Evolutionary conservation across 116 monocot species (phyloP).

Genomic region (Posidonia oceanica): DNA sequence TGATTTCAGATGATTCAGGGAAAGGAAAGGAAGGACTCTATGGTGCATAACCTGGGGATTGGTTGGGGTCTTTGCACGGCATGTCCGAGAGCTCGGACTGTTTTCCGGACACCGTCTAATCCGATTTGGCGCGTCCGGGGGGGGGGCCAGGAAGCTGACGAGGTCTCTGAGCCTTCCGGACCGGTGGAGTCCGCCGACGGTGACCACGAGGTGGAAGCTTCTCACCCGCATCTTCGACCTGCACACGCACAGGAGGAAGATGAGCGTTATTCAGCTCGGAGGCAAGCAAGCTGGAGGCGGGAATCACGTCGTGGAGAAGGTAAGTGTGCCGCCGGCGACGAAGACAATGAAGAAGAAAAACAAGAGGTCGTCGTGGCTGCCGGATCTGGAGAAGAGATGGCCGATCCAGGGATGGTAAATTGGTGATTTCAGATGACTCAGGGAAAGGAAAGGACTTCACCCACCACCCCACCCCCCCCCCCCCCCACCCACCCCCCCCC

Average conservation of each 20-base stretch:
- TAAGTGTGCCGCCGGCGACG: not conserved
- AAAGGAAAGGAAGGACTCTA: too few species aligned
- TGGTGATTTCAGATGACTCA: not conserved
- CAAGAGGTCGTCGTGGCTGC: conserved; percentile 6
- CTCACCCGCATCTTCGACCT: not conserved
- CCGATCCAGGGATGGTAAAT: conserved; percentile 5
- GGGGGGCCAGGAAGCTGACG: not conserved
- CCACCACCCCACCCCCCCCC: too few species aligned
- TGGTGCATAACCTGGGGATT: too few species aligned
- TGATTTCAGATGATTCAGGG: not conserved
- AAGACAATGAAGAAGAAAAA: conserved; percentile 1
- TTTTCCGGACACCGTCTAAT: too few species aligned
- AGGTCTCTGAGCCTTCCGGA: not conserved
- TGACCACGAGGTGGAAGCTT: not conserved
- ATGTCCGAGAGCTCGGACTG: too few species aligned
- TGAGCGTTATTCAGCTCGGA: not conserved
- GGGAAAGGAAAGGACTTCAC: too few species aligned
- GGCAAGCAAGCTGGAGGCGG: not conserved
- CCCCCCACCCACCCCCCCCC: too few species aligned
- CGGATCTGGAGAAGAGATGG: conserved; percentile 4
- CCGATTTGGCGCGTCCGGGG: too few species aligned
- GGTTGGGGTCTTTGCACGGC: too few species aligned
- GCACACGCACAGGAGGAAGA: not conserved
- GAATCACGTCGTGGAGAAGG: not conserved
- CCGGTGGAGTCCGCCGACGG: not conserved